Evolutionary conservation across 192 early-diverging fungal genomes (phyloP), one percentile per base, ranked within the genome.

Genomic region (Haplosporangium gracile): DNA sequence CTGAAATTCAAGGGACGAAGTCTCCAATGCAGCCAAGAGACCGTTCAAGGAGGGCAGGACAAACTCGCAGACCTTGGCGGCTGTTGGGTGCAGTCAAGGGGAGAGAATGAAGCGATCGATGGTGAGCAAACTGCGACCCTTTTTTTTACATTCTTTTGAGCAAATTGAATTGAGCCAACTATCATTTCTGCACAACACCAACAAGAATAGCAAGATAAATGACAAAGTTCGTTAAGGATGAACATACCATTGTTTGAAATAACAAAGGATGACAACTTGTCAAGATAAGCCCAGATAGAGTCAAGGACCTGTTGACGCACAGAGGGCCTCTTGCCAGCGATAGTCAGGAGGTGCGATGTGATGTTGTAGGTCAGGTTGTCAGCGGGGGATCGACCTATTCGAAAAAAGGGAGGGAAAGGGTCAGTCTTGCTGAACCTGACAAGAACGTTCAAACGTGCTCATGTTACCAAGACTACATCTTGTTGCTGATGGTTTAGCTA

Each of bases 31-130:
- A 34, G 91, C 89, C 36, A 91, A 88, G 11, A 91, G 75, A 16
- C 93, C 93, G 49, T 93, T 90, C n/a, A 94, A 75, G 1, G 93
- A 89, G 51, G 93, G 93, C 26, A 94, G 76, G 36, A 92, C 82
- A 70, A 93, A 92, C n/a, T 88, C 89, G 60, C 91, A 87, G 39
- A 89, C 83, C 49, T 85, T 88, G 45, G 89, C 90, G 20, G 84
- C 78, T 84, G 34, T 55, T 72, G 43, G 11, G 10, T 24, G 10
- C 16, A 70, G 39, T 22, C 11, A 70, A 40, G 20, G 39, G 39
- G 24, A 9, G 6, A 42, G 1, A 42, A 60, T 18, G 16, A 57
- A 24, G 24, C 20, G 72, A 47, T 22, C 13, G 20, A 75, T 75
- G 45, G 34, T 75, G 45, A 75, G 74, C 24, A 36, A 51, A 2